phyloP scores from a whole-genome alignment of 108 stramenopile genomes.

The Discostella pseudostelligera region DNA sequence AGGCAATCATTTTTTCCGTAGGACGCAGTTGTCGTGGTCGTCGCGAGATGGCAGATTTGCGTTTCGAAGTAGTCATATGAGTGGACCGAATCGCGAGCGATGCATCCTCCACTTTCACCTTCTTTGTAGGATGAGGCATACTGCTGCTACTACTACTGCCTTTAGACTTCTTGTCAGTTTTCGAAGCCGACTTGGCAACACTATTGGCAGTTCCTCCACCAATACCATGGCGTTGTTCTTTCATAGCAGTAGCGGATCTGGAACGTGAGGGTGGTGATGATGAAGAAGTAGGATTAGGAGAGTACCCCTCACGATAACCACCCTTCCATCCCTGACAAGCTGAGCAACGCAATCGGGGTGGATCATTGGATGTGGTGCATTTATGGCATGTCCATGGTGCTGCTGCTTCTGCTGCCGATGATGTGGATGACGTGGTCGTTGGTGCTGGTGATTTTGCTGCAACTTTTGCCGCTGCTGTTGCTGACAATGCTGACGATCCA shows the following conservation, averaged over 20 bases:
- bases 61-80: not conserved
- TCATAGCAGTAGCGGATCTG: not conserved
- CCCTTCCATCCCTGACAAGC: slow-evolving; percentile 5
- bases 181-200: too few species aligned
- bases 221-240: not conserved
- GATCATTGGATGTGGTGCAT: not conserved
- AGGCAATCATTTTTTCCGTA: slow-evolving; percentile 25
- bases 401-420: not conserved
- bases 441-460: not conserved
- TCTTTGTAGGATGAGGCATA: not conserved
- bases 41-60: slow-evolving; percentile 26
- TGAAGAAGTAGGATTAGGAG: not conserved
- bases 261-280: too few species aligned
- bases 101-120: not conserved
- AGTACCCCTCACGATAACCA: slow-evolving; percentile 3
- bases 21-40: slow-evolving; percentile 28
- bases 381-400: not conserved
- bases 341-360: not conserved
- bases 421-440: not conserved
- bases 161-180: too few species aligned
- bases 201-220: not conserved
- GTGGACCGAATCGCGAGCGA: too few species aligned
- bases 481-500: too few species aligned
- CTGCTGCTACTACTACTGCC: too few species aligned
- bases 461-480: too few species aligned